phyloP scores from a whole-genome alignment of 768 basidiomycete genomes.

The Suillus ampliporus region DNA sequence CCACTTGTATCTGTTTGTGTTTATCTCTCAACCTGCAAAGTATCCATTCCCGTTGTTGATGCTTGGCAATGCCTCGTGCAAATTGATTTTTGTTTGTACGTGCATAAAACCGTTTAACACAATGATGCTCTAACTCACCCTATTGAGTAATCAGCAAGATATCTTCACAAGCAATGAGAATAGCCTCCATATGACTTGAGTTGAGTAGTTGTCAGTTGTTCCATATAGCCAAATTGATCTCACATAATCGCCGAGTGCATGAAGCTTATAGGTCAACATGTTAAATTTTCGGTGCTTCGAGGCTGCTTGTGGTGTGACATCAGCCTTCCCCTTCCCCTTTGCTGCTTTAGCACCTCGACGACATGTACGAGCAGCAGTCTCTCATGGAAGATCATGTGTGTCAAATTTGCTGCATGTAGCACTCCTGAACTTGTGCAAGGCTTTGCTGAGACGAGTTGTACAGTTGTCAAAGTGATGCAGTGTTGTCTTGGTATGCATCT shows the following conservation, averaged over 20 bases:
- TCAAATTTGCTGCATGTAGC: conserved; percentile 27
- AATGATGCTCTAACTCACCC: conserved; percentile 45
- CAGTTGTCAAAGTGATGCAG: conserved; percentile 14
- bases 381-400: conserved; percentile 23
- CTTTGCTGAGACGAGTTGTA: conserved; percentile 19
- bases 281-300: conserved; percentile 13
- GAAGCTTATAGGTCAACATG: conserved; percentile 38
- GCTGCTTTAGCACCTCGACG: conserved; percentile 1
- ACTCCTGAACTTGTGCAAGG: conserved; percentile 26
- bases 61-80: conserved; percentile 34
- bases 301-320: neutral
- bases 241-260: conserved; percentile 41
- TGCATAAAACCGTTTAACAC: conserved; percentile 44
- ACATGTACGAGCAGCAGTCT: conserved; percentile 11
- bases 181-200: conserved; percentile 34
- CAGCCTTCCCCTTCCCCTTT: neutral
- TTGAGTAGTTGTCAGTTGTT: conserved; percentile 44
- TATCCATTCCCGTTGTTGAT: conserved; percentile 22
- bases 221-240: conserved; percentile 32
- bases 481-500: conserved; percentile 22
- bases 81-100: conserved; percentile 42
- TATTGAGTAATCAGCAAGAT: conserved; percentile 15
- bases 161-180: neutral
- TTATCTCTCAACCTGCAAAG: conserved; percentile 3
- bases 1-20: neutral